phyloP scores from a whole-genome alignment of 1,284 basidiomycete species.

The Inonotus hispidus region DNA sequence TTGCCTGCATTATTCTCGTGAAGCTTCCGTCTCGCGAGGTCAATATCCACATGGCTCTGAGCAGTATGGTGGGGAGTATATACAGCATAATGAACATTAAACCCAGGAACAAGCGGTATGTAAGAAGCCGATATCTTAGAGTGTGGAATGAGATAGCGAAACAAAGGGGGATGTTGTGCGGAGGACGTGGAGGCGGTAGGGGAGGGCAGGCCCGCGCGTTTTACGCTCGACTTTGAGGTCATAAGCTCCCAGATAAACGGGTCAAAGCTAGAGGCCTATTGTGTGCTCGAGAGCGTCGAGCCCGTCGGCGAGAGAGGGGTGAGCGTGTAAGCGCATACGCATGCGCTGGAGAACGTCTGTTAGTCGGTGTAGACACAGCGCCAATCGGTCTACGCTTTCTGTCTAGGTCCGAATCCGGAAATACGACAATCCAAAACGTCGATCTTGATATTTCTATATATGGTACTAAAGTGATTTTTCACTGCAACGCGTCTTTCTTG shows the following conservation, averaged over 20 bases:
- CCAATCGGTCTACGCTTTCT: too few species aligned
- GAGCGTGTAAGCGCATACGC: neutral
- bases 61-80: conserved; percentile 34
- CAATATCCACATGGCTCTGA: conserved; percentile 40
- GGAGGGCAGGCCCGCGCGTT: conserved; percentile 29
- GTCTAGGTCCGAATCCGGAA: neutral
- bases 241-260: neutral
- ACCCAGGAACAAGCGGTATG: conserved; percentile 18
- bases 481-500: neutral
- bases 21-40: conserved; percentile 48
- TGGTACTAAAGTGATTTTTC: neutral
- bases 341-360: neutral
- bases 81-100: conserved; percentile 41
- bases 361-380: neutral
- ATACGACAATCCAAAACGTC: neutral
- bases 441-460: neutral
- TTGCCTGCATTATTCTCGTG: conserved; percentile 33
- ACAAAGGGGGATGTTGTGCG: conserved; percentile 34
- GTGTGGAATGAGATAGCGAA: conserved; percentile 27
- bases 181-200: conserved; percentile 31
- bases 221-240: conserved; percentile 24
- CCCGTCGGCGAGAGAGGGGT: neutral
- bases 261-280: neutral
- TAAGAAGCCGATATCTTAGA: conserved; percentile 15
- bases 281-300: neutral